Evolutionary conservation across 805 yeast species (phyloP), one percentile per base, ranked within the genome.

Genomic region (Saturnispora sekii): DNA sequence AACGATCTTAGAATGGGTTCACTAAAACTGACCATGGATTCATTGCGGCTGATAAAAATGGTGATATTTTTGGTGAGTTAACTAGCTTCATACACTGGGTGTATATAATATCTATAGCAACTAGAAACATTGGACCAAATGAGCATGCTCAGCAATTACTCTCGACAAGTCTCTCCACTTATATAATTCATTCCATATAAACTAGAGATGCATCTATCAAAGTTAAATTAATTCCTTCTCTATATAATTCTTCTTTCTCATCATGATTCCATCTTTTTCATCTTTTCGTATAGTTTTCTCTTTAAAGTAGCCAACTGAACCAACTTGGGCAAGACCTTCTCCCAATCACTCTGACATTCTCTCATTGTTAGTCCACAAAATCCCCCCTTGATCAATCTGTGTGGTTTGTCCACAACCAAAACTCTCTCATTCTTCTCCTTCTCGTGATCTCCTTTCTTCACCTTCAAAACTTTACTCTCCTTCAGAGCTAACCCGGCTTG

Each of bases 311-410:
- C 48, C 21, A 58, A 48, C 28, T 48, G 36, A 7, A 52, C 31
- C 7, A 55, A 38, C 12, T 47, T 10, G 3, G 31, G 14, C 10
- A 58, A 12, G 3, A 47, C 17, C 5, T 35, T 29, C 9, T 41
- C 46, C 17, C 52, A 50, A 26, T 43, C 46, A 12, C 37, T 36
- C 28, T 60, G 58, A 1, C 58, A 50, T 4, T 49, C 32, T 30
- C 52, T 50, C 8, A 61, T 33, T 1, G 54, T 26, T 32, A 45
- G 14, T 2, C 62, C 52, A 8, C 51, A 53, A 31, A 60, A 50
- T 3, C 65, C 65, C 14, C 64, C 64, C 15, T 53, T 51, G 18
- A 61, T 52, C 37, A 53, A 42, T 30, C 43, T 53, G 11, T 57
- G 40, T 11, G 62, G 61, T 47, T 58, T 41, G 26, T 28, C 16